phyloP scores from a whole-genome alignment of 2,329 filamentous ascomycete genomes.

The Aplosporella prunicola region DNA sequence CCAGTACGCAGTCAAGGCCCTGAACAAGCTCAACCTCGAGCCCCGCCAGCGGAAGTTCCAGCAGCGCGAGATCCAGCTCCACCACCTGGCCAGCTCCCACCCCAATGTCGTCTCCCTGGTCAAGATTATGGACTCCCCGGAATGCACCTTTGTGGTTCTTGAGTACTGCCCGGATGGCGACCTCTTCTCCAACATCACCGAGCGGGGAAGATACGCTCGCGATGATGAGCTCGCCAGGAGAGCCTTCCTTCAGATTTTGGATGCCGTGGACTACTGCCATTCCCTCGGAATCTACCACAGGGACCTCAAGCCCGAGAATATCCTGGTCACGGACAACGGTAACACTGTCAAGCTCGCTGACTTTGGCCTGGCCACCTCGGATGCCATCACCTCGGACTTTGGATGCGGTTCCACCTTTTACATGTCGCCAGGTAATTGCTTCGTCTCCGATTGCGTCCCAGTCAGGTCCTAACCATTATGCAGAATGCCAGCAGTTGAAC shows the following conservation, averaged over 20 bases:
- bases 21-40: conserved; percentile 91
- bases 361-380: conserved; percentile 87
- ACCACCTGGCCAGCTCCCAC: conserved; percentile 81
- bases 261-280: conserved; percentile 95
- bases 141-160: conserved; percentile 92
- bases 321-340: conserved; percentile 81
- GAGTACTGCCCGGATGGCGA: conserved; percentile 97
- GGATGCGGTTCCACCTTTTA: conserved; percentile 98
- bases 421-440: conserved; percentile 87
- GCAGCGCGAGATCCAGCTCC: conserved; percentile 82
- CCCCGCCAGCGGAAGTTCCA: conserved; percentile 81
- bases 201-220: conserved; percentile 83
- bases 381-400: conserved; percentile 80
- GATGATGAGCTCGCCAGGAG: conserved; percentile 81
- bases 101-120: conserved; percentile 88
- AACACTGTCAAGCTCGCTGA: conserved; percentile 91
- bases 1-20: conserved; percentile 89
- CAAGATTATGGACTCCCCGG: conserved; percentile 82
- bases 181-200: conserved; percentile 94
- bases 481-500: conserved; percentile 81
- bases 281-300: conserved; percentile 88
- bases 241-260: conserved; percentile 88
- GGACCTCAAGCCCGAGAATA: conserved; percentile 97
- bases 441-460: conserved; percentile 4
- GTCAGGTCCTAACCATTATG: conserved; percentile 9